Conservation (phyloP, 2,329 filamentous ascomycete genomes). For the Alternaria infectoria region DNA sequence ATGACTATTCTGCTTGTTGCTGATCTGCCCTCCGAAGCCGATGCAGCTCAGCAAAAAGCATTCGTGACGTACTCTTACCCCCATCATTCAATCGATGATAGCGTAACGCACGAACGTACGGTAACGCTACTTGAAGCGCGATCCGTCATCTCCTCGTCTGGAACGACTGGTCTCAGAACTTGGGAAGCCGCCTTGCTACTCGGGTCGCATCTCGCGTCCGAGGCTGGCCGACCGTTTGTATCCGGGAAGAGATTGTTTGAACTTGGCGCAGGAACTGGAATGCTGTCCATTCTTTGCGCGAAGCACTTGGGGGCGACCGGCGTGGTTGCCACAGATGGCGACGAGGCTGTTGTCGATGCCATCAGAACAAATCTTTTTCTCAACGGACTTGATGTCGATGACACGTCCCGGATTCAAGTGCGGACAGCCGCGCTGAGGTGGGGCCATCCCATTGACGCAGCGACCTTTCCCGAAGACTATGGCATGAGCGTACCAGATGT, state of each 20-base stretch:
- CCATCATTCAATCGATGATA: conserved; percentile 22
- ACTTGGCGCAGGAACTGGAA: conserved; percentile 77
- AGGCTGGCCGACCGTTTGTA: conserved; percentile 56
- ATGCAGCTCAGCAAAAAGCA: conserved; percentile 73
- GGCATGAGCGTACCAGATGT: conserved; percentile 61
- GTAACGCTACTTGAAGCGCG: conserved; percentile 74
- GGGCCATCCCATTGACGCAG: conserved; percentile 66
- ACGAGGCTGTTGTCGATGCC: conserved; percentile 71
- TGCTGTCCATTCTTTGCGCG: conserved; percentile 75
- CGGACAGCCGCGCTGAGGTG: conserved; percentile 66
- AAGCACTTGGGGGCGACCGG: conserved; percentile 66
- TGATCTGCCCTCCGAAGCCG: conserved; percentile 67
- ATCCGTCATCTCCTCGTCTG: conserved; percentile 70
- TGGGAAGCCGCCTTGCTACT: conserved; percentile 83
- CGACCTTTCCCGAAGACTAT: conserved; percentile 63
- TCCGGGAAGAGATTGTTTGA: conserved; percentile 68
- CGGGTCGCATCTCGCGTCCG: conserved; percentile 66
- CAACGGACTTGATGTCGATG: conserved; percentile 65
- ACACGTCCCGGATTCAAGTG: conserved; percentile 41
- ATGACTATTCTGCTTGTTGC: conserved; percentile 70
- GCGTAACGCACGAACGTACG: conserved; percentile 28
- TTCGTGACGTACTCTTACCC: conserved; percentile 72
- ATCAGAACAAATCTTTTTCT: conserved; percentile 72
- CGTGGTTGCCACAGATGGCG: conserved; percentile 75
- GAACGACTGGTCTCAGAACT: conserved; percentile 78